Evolutionary conservation across 768 basidiomycete genomes (phyloP).

Genomic region (Zangia roseola): DNA sequence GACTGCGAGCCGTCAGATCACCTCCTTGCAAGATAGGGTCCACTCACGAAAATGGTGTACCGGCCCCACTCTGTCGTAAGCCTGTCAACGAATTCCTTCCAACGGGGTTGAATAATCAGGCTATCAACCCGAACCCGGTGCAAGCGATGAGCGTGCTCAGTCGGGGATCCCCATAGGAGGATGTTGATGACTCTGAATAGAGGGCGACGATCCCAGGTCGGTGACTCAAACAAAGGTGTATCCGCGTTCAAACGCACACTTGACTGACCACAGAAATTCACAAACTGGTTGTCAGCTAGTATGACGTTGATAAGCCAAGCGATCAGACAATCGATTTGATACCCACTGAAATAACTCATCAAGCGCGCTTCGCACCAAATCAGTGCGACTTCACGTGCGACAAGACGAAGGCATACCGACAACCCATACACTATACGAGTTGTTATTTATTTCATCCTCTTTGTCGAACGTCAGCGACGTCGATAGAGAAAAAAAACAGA

Average conservation of each 20-base stretch:
- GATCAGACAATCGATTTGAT: neutral
- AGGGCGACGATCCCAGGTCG: neutral
- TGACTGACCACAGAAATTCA: conserved; percentile 10
- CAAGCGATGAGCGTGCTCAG: conserved; percentile 12
- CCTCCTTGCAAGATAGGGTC: neutral
- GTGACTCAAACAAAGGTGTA: conserved; percentile 7
- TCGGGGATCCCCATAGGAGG: conserved; percentile 2
- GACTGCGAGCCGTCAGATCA: conserved; percentile 3
- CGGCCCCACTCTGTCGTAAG: conserved; percentile 8
- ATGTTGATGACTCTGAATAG: neutral
- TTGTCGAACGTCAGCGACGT: neutral
- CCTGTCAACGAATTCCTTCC: conserved; percentile 11
- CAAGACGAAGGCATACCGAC: conserved; percentile 5
- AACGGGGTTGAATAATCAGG: conserved; percentile 9
- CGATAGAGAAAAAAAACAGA: neutral
- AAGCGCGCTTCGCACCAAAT: conserved; percentile 8
- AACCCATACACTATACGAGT: conserved; percentile 9
- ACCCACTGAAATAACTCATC: conserved; percentile 14
- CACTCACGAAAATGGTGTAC: conserved; percentile 15
- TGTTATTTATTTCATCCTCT: neutral
- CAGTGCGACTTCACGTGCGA: neutral
- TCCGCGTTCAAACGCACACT: conserved; percentile 16
- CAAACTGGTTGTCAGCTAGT: conserved; percentile 14
- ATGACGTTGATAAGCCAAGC: neutral
- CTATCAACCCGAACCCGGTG: conserved; percentile 12